phyloP scores from a whole-genome alignment of 2,329 filamentous ascomycete species.

The Monilinia fructigena region DNA sequence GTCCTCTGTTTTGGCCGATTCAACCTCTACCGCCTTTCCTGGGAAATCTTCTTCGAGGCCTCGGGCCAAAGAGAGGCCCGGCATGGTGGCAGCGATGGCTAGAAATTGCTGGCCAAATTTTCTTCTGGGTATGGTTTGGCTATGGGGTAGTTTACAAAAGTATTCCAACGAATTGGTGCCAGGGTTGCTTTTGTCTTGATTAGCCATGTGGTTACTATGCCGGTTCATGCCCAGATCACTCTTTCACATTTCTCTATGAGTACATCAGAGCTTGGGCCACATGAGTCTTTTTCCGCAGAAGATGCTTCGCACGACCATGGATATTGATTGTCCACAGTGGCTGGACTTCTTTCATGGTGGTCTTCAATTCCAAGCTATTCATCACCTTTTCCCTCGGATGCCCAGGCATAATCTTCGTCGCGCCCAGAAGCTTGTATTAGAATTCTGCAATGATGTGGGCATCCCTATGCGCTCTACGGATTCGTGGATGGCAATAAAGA shows the following conservation, averaged over 20 bases:
- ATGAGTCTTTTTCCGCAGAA: slow-evolving; percentile 89
- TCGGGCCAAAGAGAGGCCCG: slow-evolving; percentile 70
- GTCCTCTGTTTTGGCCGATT: slow-evolving; percentile 79
- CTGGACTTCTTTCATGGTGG: slow-evolving; percentile 87
- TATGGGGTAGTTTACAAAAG: slow-evolving; percentile 74
- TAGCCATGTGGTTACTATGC: slow-evolving; percentile 77
- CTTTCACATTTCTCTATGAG: slow-evolving; percentile 94
- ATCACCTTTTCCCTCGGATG: slow-evolving; percentile 81
- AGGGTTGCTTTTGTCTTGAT: slow-evolving; percentile 74
- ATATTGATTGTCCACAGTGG: slow-evolving; percentile 84
- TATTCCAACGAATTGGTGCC: slow-evolving; percentile 65
- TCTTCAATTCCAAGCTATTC: slow-evolving; percentile 84
- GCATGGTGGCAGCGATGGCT: slow-evolving; percentile 82
- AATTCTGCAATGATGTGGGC: slow-evolving; percentile 78
- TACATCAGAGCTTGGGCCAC: slow-evolving; percentile 77
- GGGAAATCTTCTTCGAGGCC: slow-evolving; percentile 68
- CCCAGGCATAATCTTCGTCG: slow-evolving; percentile 79
- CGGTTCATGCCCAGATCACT: slow-evolving; percentile 86
- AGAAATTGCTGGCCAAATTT: slow-evolving; percentile 71
- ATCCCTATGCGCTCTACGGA: slow-evolving; percentile 82
- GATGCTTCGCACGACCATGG: slow-evolving; percentile 92
- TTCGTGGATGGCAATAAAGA: slow-evolving; percentile 82
- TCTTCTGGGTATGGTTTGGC: slow-evolving; percentile 87
- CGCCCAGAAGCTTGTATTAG: slow-evolving; percentile 71
- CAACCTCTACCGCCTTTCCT: slow-evolving; percentile 81